Base-by-base conservation (phyloP, 2,329 filamentous ascomycete species). In the Simplicillium sp. region DNA sequence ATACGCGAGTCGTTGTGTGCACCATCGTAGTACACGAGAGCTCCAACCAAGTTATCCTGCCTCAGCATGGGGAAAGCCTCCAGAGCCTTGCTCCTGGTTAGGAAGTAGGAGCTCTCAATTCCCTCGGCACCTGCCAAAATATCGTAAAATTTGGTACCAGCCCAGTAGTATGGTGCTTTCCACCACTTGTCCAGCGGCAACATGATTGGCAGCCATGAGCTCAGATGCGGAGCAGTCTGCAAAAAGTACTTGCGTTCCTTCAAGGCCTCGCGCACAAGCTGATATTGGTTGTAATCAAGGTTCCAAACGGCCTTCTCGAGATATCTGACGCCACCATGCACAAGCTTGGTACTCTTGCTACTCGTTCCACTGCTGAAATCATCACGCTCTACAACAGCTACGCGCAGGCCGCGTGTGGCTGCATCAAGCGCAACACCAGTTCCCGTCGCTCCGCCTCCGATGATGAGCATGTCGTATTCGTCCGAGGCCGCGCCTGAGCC, bases 1-100 rank as follows among this genome's bases (percentile, higher is more conserved):
- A 94, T 94, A 38, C 87, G 78, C 15, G 87, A 92, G 61, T 94
- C 87, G 56, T 94, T 94, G 65, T 94, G 87, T 25, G 85, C 86
- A 51, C 87, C 87, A 65, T 94, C 87, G 58, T 94, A 94, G 69
- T 94, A 94, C 17, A 94, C 87, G 54, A 94, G 66, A 43, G 87
- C 86, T 45, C 87, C 87, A 35, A 88, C 75, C 12, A 94, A 68
- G 48, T 83, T 79, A 34, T 84, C 80, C 56, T 79, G 82, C 65
- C 87, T 89, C 49, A 94, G 64, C 87, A 94, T 92, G 7, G 87
- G 87, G 56, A 94, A 94, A 3, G 84, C 84, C 58, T 90, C 86
- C 47, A 94, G 69, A 8, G 87, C 86, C 64, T 90, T 90, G 59
- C 83, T 89, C 61, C 82, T 82, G 17, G 86, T 89, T 55, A 94